These are phyloP conservation scores for Stachybotrys chlorohalonatus DNA, from an alignment of 2,329 filamentous ascomycete genomes.

Conservation along the genomic window DNA sequence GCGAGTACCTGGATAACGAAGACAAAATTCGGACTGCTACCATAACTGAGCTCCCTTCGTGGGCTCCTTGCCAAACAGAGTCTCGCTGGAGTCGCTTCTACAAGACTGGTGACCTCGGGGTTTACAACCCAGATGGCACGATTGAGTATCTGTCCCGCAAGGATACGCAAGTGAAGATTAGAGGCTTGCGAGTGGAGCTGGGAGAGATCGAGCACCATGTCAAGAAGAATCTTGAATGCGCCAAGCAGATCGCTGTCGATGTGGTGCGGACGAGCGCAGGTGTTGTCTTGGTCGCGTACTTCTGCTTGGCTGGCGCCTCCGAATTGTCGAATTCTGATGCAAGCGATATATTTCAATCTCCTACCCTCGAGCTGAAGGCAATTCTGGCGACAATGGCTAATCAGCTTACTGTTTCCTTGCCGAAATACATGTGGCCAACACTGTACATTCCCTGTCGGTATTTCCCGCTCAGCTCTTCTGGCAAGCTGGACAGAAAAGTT, in stretches of 20 bases:
- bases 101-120: background rate
- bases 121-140: background rate
- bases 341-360: background rate
- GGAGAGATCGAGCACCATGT: constrained; percentile 5
- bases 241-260: constrained; percentile 1
- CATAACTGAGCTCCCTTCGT: background rate
- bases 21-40: background rate
- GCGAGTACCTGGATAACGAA: constrained; percentile 10
- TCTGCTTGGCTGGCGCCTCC: background rate
- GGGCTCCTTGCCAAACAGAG: background rate
- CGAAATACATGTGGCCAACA: background rate
- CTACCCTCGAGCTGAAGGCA: background rate
- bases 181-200: constrained; percentile 42
- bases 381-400: background rate
- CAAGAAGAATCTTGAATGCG: background rate
- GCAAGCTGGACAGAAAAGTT: background rate
- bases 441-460: background rate
- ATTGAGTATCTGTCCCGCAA: constrained; percentile 32
- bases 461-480: background rate
- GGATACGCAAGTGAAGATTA: constrained; percentile 46
- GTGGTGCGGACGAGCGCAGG: background rate
- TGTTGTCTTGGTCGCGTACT: background rate
- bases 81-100: background rate
- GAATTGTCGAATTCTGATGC: background rate
- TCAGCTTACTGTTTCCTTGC: background rate